phyloP scores from a whole-genome alignment of 345 rosid species.

The Citrus unshiu region DNA sequence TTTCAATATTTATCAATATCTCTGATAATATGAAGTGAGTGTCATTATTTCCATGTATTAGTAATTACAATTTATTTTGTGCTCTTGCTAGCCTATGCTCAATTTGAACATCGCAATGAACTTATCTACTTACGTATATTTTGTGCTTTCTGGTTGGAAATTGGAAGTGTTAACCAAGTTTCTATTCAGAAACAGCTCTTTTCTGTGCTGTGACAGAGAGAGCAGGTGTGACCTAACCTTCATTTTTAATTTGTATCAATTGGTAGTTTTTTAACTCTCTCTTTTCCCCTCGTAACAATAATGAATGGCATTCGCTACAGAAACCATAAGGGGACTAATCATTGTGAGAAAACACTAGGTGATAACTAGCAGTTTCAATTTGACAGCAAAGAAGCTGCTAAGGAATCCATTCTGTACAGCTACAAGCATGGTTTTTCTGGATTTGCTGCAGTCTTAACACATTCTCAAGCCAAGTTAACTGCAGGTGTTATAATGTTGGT shows the following conservation, averaged over 20 bases:
- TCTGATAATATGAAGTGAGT: neutral
- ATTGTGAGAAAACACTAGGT: neutral
- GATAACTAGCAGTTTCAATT: slow-evolving; percentile 11
- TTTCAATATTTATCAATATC: neutral
- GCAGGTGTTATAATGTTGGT: slow-evolving; percentile 50
- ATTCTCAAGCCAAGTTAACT: slow-evolving; percentile 43
- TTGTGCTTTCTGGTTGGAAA: neutral
- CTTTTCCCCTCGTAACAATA: neutral
- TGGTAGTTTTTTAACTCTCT: neutral
- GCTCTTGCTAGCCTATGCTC: neutral
- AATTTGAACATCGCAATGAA: neutral
- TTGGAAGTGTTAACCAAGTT: neutral
- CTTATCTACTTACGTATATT: neutral
- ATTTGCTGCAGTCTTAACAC: slow-evolving; percentile 46
- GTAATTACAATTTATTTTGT: neutral
- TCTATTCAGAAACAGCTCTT: neutral
- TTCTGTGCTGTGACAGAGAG: neutral
- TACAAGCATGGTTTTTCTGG: slow-evolving; percentile 65
- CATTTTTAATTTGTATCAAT: neutral
- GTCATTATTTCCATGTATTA: neutral
- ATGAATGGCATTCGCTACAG: neutral
- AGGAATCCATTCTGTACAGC: slow-evolving; percentile 45
- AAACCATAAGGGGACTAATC: neutral
- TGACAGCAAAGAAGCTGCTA: slow-evolving; percentile 51
- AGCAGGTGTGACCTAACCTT: neutral